Base-by-base conservation (phyloP, 2,329 filamentous ascomycete species). In the Blastomyces percursus region DNA sequence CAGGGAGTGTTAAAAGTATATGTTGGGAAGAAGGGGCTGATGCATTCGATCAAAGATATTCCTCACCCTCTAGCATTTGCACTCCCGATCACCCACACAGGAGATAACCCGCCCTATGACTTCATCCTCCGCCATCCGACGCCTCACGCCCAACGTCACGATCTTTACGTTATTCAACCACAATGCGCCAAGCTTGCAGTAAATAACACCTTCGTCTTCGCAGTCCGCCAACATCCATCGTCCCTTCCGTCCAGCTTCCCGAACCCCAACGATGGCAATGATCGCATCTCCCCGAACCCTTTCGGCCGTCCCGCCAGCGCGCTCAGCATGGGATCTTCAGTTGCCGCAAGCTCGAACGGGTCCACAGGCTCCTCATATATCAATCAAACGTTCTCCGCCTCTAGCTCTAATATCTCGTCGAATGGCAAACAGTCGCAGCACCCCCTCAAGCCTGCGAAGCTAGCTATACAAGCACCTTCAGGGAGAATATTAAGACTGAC, bases 141-240 rank as follows among this genome's bases (percentile, higher is more conserved):
- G 2, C 94, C 94, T 9, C 94, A 99, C 74, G 94, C 94, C n/a
- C 91, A 96, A 72, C 86, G 93, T 51, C 92, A 99, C 74, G 94
- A 99, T 73, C 86, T 99, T 63, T 99, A 99, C 74, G 90, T 99
- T 66, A 90, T 92, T 54, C 94, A 97, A 72, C 94, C 95, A 1
- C 95, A 99, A 75, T 99, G 94, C 73, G 84, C 88, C 67, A 85
- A 87, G 32, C 80, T 99, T 35, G 92, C 91, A 1, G 81, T 96
- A 62, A 96, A 97, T 79, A 97, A 99, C 73, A 99, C 94, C 0
- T 99, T 96, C 72, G 93, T 99, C 35, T 99, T 99, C 74, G 89
- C 89, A 61, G 89, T 99, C 64, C 89, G 94, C 55, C 94, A 99
- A 72, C 92, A 99, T 72, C 90, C 92, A 0, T 88, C 90, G 0